These are phyloP conservation scores for Jatropha curcas DNA, from an alignment of 345 rosid species.

Conservation along the genomic window DNA sequence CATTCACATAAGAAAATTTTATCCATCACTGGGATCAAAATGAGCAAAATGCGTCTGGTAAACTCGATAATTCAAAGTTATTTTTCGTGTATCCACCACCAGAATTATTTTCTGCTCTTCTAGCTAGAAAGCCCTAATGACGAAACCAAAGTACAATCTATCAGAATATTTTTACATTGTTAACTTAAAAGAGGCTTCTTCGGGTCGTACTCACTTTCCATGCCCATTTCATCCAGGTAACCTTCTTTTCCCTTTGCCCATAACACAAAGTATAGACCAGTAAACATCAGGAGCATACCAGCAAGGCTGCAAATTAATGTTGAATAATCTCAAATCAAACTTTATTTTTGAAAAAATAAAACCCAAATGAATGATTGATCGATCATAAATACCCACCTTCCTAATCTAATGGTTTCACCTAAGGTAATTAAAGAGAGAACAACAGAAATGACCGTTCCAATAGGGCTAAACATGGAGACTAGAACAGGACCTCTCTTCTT, in stretches of 20 bases:
- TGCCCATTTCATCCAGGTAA: constrained; percentile 22
- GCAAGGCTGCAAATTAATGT: constrained; percentile 78
- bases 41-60: not conserved
- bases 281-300: constrained; percentile 82
- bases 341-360: no score
- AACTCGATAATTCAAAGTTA: not conserved
- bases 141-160: not conserved
- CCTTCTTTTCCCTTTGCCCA: constrained; percentile 94
- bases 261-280: constrained; percentile 72
- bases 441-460: constrained; percentile 63
- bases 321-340: no score
- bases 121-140: not conserved
- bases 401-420: constrained; percentile 59
- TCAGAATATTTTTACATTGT: not conserved
- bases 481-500: constrained; percentile 90
- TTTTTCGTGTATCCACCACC: not conserved
- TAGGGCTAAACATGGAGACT: constrained; percentile 84
- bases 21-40: not conserved
- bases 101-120: not conserved
- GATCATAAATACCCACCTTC: constrained; percentile 52
- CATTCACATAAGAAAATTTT: not conserved
- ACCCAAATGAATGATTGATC: no score
- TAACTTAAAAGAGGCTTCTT: constrained; percentile 73
- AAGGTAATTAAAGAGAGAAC: constrained; percentile 53
- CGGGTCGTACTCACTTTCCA: constrained; percentile 49